Evolutionary conservation across 176 grass and related monocot species (phyloP).

Genomic region (Cenchrus purpureus): DNA sequence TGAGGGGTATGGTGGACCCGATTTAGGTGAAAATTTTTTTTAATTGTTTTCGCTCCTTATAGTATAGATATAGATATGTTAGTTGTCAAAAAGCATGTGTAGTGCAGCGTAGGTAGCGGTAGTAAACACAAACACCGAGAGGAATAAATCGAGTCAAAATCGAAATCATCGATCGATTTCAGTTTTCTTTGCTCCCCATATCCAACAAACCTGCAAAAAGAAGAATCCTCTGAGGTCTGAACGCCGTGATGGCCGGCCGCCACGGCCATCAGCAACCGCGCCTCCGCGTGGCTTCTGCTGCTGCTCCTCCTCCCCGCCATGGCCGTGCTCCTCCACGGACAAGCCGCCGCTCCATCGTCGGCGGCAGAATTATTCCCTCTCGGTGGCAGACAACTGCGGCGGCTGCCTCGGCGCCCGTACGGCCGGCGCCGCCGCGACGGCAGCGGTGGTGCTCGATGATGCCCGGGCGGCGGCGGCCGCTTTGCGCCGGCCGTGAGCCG

Average conservation of each 20-base stretch:
- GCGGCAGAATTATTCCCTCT: constrained; percentile 15
- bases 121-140: constrained; percentile 8
- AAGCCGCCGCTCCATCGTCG: constrained; percentile 22
- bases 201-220: background rate
- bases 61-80: no score
- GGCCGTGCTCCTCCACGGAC: constrained; percentile 17
- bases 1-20: no score
- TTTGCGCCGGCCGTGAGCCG: constrained; percentile 17
- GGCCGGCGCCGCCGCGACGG: background rate
- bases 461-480: background rate
- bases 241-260: background rate
- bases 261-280: background rate
- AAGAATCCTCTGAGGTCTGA: background rate
- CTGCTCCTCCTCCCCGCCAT: background rate
- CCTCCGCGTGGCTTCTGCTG: background rate
- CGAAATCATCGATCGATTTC: background rate
- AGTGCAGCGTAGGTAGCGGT: no score
- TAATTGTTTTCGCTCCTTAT: no score
- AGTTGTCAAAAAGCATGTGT: no score
- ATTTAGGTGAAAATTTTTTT: no score
- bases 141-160: constrained; percentile 7
- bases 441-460: constrained; percentile 31
- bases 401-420: constrained; percentile 10
- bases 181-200: background rate
- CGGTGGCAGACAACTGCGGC: constrained; percentile 34